Evolutionary conservation across 176 grass and related monocot species (phyloP).

Genomic region (Saccharum officinarum): DNA sequence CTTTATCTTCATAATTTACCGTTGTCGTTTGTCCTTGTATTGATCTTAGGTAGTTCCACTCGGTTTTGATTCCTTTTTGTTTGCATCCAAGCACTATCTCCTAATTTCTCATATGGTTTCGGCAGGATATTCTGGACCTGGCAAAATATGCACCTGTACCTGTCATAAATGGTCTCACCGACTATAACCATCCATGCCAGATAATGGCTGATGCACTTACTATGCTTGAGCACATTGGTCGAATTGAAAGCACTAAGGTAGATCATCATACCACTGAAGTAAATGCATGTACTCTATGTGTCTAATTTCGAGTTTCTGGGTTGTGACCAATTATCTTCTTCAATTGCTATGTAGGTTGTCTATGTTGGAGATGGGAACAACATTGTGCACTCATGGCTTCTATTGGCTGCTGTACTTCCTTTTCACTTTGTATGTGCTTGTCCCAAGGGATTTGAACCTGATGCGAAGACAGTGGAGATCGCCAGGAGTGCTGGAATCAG

Average conservation of each 20-base stretch:
- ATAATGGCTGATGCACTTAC: constrained; percentile 99
- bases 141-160: constrained; percentile 83
- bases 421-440: constrained; percentile 95
- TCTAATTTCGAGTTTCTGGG: not conserved
- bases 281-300: not conserved
- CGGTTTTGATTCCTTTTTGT: not conserved
- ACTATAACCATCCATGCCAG: constrained; percentile 98
- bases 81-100: not conserved
- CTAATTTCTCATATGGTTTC: constrained; percentile 38
- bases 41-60: not conserved
- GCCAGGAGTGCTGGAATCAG: constrained; percentile 80
- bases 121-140: constrained; percentile 96
- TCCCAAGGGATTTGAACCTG: constrained; percentile 94
- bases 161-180: constrained; percentile 89
- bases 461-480: constrained; percentile 76
- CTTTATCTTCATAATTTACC: constrained; percentile 1
- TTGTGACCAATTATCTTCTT: not conserved
- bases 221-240: constrained; percentile 85
- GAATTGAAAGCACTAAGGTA: constrained; percentile 88
- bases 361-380: constrained; percentile 99
- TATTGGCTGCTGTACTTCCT: constrained; percentile 77
- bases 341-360: constrained; percentile 61
- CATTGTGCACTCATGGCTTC: constrained; percentile 97
- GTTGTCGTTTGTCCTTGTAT: not conserved
- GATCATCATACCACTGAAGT: not conserved